Percentiles rank a stretch among this genome's conserved stretches.
phyloP scores from a whole-genome alignment of 352 stramenopile genomes.

The Phytophthora syringae region DNA sequence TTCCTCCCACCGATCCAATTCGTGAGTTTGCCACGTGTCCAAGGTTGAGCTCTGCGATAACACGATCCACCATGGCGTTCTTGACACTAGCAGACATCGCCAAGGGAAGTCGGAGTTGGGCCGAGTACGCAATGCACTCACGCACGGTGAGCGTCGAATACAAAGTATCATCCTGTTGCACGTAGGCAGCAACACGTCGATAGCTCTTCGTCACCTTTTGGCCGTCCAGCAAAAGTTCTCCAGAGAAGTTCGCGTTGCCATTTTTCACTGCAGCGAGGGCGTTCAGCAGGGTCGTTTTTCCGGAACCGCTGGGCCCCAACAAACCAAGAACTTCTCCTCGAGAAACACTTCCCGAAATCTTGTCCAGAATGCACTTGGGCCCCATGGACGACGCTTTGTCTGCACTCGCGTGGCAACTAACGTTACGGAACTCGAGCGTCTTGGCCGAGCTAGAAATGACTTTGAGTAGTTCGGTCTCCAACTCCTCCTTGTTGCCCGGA shows the following conservation, averaged over 20 bases:
- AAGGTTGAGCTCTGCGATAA: constrained; percentile 72
- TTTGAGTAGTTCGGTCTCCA: constrained; percentile 47
- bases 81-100: constrained; percentile 53
- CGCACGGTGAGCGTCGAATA: constrained; percentile 77
- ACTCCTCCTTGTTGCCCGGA: constrained; percentile 5
- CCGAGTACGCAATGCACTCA: constrained; percentile 81
- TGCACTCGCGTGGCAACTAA: constrained; percentile 47
- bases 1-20: constrained; percentile 43
- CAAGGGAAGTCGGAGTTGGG: constrained; percentile 63
- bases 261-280: constrained; percentile 72
- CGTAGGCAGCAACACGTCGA: constrained; percentile 75
- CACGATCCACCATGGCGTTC: constrained; percentile 64
- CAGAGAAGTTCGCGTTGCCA: constrained; percentile 49
- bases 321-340: constrained; percentile 68
- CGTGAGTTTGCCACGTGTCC: constrained; percentile 57
- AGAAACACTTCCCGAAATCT: constrained; percentile 52
- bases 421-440: constrained; percentile 54
- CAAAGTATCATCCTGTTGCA: constrained; percentile 84
- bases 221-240: constrained; percentile 64
- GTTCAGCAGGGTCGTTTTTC: constrained; percentile 83
- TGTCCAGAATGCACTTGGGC: constrained; percentile 55
- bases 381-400: constrained; percentile 4
- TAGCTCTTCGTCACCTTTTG: constrained; percentile 58
- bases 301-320: constrained; percentile 70
- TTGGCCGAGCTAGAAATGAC: constrained; percentile 47